These are phyloP conservation scores for Vaccinium darrowii DNA, from an alignment of 148 eudicot genomes.

Conservation along the genomic window DNA sequence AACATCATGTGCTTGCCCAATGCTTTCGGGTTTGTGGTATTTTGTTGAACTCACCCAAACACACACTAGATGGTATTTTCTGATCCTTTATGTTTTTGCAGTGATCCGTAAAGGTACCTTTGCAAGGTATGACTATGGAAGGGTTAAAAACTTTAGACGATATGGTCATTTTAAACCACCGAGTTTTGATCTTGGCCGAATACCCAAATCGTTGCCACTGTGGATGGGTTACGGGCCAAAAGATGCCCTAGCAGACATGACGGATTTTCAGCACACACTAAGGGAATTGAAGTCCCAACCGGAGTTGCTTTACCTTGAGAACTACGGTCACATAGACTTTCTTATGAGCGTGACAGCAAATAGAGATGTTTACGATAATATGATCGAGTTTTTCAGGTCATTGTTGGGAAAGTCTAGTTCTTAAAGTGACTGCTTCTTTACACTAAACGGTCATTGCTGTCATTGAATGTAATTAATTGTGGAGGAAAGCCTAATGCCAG, in stretches of 20 bases:
- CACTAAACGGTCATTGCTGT: background rate
- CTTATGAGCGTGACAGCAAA: constrained; percentile 61
- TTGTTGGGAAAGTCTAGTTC: constrained; percentile 35
- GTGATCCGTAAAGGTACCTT: constrained; percentile 95
- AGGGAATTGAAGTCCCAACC: constrained; percentile 61
- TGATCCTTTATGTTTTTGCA: constrained; percentile 27
- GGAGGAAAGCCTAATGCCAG: background rate
- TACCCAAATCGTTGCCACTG: constrained; percentile 72
- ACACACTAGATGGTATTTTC: background rate
- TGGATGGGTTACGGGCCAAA: constrained; percentile 95
- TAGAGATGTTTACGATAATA: constrained; percentile 67
- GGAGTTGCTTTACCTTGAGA: constrained; percentile 71
- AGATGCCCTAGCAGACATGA: constrained; percentile 78
- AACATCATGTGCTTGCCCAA: background rate
- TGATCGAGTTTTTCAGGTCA: constrained; percentile 70
- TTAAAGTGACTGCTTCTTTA: constrained; percentile 14
- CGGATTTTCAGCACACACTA: constrained; percentile 72
- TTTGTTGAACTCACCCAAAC: background rate
- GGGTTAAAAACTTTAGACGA: constrained; percentile 51
- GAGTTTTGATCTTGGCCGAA: constrained; percentile 60
- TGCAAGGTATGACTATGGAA: constrained; percentile 88
- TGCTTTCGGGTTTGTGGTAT: background rate
- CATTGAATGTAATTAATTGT: background rate
- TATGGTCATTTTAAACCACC: constrained; percentile 76
- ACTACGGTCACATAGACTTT: constrained; percentile 90